Conservation (phyloP, 345 rosid species). For the Lumnitzera littorea region DNA sequence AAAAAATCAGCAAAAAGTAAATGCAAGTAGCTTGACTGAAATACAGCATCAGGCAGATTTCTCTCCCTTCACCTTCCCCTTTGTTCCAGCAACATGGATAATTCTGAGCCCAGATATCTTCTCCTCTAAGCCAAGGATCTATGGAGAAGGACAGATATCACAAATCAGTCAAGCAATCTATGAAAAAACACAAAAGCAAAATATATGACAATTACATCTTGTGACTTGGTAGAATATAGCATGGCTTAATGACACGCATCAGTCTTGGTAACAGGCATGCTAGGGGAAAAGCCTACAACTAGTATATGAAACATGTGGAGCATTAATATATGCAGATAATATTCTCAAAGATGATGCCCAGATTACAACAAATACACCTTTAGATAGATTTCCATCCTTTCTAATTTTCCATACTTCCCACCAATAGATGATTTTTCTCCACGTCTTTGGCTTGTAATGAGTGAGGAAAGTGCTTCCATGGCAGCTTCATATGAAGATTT, state of each 20-base stretch:
- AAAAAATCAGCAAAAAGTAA: too few species aligned
- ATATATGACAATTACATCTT: too few species aligned
- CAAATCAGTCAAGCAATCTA: too few species aligned
- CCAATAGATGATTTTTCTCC: slow-evolving; percentile 32
- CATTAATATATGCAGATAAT: too few species aligned
- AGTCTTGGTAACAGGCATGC: too few species aligned
- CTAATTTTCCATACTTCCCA: slow-evolving; percentile 50
- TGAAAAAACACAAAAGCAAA: too few species aligned
- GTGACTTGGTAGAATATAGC: too few species aligned
- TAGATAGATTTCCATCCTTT: slow-evolving; percentile 61
- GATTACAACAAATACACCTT: slow-evolving; percentile 32
- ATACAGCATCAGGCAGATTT: too few species aligned
- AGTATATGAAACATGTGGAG: too few species aligned
- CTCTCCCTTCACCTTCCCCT: slow-evolving; percentile 60
- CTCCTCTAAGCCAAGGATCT: slow-evolving; percentile 76
- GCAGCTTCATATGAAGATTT: slow-evolving; percentile 61
- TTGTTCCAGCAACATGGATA: slow-evolving; percentile 92
- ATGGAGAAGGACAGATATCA: slow-evolving; percentile 10
- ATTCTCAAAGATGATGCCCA: not conserved
- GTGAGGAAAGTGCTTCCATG: slow-evolving; percentile 83
- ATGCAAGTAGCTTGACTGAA: too few species aligned
- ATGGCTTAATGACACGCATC: too few species aligned
- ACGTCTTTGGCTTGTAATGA: slow-evolving; percentile 59
- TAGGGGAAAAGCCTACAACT: too few species aligned
- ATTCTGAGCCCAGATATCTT: slow-evolving; percentile 44